Evolutionary conservation across 768 basidiomycete genomes (phyloP), one percentile per base, ranked within the genome.

Genomic region (Agaricus blazei): DNA sequence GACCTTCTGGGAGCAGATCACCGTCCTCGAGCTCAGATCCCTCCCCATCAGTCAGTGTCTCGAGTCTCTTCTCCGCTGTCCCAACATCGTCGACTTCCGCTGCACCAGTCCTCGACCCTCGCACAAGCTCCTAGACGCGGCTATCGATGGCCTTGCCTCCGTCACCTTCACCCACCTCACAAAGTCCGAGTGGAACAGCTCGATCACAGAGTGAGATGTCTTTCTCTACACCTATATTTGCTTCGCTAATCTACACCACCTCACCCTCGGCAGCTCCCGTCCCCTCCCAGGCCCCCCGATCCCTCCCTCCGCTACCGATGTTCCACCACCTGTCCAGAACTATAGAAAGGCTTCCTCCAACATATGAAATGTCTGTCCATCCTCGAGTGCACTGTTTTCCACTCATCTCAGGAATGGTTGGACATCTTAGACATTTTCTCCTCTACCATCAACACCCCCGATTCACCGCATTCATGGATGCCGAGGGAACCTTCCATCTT

Each of bases 131-230:
- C n/a, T 56, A 11, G 40, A 45, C 12, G 2, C 23, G 29, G 24
- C 27, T 27, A 23, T 45, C 27, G 45, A 40, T 37, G 11, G 19
- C 48, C 38, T 29, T 19, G 41, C 57, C n/a, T 4, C 28, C 14
- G 46, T 50, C 23, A 40, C 26, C 1, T 28, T 49, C 40, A 15
- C 41, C 4, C 43, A 36, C 2, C 36, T 56, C 23, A 38, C 47
- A 14, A 54, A 59, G 9, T 59, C 51, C 31, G 55, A 59, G 15
- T 54, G 52, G 52, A 19, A 40, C 5, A 45, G 36, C 11, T 9
- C 44, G 0, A 15, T 54, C 14, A 45, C 15, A 1, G 45, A 46
- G 6, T 54, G 52, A 37, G 54, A 48, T 12, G 28, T 48, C 2
- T 48, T 55, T 31, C 38, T 55, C 7, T 55, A 48, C 31, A 31